Conservation (phyloP, 164 flowering plant genomes). For the Berberis vulgaris region DNA sequence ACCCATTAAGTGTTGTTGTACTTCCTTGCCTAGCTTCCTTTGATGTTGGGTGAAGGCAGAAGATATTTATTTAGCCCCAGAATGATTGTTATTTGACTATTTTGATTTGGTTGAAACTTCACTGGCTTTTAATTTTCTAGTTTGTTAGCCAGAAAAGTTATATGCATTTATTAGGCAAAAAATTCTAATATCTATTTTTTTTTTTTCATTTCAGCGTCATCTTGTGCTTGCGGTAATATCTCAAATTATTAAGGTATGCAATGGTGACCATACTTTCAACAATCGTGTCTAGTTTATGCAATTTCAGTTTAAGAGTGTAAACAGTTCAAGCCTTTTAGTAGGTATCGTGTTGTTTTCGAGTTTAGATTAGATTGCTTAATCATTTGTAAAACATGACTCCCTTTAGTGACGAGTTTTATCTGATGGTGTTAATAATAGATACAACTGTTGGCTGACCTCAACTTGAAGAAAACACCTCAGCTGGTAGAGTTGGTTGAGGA, state of each 20-base stretch:
- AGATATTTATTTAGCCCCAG: too few species aligned
- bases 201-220: slow-evolving; percentile 51
- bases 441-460: slow-evolving; percentile 87
- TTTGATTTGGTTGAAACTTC: too few species aligned
- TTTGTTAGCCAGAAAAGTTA: too few species aligned
- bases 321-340: neutral
- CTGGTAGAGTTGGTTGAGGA: slow-evolving; percentile 9
- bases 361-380: neutral
- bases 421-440: slow-evolving; percentile 33
- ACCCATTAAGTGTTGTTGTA: too few species aligned
- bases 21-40: too few species aligned
- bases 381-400: neutral
- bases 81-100: too few species aligned
- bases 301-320: neutral
- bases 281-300: neutral
- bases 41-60: too few species aligned
- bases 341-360: neutral
- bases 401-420: too few species aligned
- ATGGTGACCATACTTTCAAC: neutral
- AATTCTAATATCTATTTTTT: too few species aligned
- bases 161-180: too few species aligned
- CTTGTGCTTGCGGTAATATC: slow-evolving; percentile 89
- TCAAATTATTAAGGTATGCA: slow-evolving; percentile 80
- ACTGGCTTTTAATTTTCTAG: too few species aligned
- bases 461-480: slow-evolving; percentile 19